phyloP scores from a whole-genome alignment of 345 rosid species.

The Euphorbia lathyris region DNA sequence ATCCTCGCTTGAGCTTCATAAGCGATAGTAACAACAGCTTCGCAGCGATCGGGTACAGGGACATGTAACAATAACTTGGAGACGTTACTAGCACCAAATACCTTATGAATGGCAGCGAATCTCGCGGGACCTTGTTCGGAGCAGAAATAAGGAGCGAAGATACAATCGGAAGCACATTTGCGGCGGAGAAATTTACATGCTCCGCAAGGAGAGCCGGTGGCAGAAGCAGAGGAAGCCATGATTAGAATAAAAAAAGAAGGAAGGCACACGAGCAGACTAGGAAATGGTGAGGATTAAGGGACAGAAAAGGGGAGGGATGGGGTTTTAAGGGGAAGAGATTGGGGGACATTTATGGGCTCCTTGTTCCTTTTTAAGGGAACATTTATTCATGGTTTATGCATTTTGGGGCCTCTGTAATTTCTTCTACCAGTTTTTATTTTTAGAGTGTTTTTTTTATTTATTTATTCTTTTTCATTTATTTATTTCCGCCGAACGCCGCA shows the following conservation, averaged over 20 bases:
- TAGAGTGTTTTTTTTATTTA: not conserved
- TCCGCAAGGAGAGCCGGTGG: constrained; percentile 62
- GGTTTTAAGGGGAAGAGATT: constrained; percentile 28
- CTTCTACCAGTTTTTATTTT: not conserved
- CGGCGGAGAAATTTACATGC: constrained; percentile 77
- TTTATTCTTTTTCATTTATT: not conserved
- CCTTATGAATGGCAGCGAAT: constrained; percentile 75
- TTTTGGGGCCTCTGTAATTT: constrained; percentile 5
- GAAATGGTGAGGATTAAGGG: constrained; percentile 35
- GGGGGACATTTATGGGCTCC: constrained; percentile 52
- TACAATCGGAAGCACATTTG: constrained; percentile 64
- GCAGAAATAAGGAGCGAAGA: constrained; percentile 71
- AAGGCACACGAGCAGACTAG: constrained; percentile 47
- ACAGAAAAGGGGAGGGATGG: constrained; percentile 19
- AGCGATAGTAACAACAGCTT: constrained; percentile 68
- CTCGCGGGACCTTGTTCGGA: constrained; percentile 66
- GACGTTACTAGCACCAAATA: constrained; percentile 75
- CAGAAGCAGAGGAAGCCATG: constrained; percentile 45
- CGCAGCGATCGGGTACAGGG: constrained; percentile 61
- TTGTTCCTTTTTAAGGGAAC: constrained; percentile 61
- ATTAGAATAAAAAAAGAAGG: not conserved
- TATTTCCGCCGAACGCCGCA: constrained; percentile 73
- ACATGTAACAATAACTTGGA: constrained; percentile 58
- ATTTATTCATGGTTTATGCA: constrained; percentile 47
- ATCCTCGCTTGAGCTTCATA: constrained; percentile 77